Evolutionary conservation across 140 eudicot species (phyloP).

Genomic region (Flaveria floridana): DNA sequence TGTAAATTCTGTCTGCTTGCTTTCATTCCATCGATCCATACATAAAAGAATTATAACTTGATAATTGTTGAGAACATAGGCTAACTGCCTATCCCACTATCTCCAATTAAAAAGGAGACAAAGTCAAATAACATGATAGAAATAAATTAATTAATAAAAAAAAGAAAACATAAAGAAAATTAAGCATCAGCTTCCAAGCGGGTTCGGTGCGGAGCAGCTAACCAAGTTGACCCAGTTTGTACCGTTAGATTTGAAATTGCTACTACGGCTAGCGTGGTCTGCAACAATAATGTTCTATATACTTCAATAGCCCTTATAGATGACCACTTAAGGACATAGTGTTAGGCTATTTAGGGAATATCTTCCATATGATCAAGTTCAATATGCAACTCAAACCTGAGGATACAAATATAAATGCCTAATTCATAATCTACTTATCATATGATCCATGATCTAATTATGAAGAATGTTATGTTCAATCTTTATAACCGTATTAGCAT

Average conservation of each 20-base stretch:
- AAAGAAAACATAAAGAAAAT: background rate
- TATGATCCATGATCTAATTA: too few species aligned
- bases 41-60: background rate
- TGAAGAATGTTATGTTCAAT: too few species aligned
- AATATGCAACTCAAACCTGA: too few species aligned
- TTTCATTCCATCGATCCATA: background rate
- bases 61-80: background rate
- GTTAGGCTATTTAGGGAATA: too few species aligned
- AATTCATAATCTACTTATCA: too few species aligned
- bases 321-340: too few species aligned
- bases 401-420: too few species aligned
- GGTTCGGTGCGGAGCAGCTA: background rate
- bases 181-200: background rate
- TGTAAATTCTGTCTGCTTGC: background rate
- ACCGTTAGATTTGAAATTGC: background rate
- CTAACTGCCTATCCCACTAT: background rate
- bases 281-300: background rate
- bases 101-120: background rate
- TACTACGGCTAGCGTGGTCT: background rate
- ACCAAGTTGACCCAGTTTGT: background rate
- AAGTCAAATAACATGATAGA: background rate
- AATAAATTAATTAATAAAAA: too few species aligned
- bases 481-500: too few species aligned
- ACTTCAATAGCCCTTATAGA: too few species aligned
- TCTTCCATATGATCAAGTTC: too few species aligned